Evolutionary conservation across 2,329 filamentous ascomycete genomes (phyloP).

Genomic region (Penicillium psychrosexuale): DNA sequence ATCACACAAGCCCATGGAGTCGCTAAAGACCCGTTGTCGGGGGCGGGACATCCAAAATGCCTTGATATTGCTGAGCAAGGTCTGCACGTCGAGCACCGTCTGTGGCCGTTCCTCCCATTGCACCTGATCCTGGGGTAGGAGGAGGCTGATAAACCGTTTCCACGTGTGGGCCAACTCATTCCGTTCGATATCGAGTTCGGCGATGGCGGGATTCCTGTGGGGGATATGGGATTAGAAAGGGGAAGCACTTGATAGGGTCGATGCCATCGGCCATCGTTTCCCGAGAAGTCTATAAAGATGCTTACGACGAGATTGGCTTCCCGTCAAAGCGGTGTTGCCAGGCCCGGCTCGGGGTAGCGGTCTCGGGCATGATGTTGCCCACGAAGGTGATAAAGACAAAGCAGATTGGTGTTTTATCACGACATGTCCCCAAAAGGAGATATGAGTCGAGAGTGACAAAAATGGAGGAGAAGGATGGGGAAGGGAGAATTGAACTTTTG

Average conservation of each 20-base stretch:
- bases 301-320: slow-evolving; percentile 31
- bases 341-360: slow-evolving; percentile 1
- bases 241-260: not conserved
- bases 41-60: slow-evolving; percentile 28
- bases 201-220: slow-evolving; percentile 29
- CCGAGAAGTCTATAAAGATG: not conserved
- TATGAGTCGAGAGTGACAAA: slow-evolving; percentile 10
- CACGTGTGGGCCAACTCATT: slow-evolving; percentile 38
- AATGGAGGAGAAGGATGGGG: slow-evolving; percentile 1
- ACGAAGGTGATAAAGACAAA: slow-evolving; percentile 2
- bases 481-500: slow-evolving; percentile 10
- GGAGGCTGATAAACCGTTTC: slow-evolving; percentile 33
- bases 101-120: slow-evolving; percentile 29
- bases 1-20: slow-evolving; percentile 27
- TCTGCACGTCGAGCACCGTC: slow-evolving; percentile 28
- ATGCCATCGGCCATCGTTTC: not conserved
- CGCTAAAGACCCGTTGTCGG: slow-evolving; percentile 26
- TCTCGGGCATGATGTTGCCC: slow-evolving; percentile 19
- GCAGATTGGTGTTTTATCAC: slow-evolving; percentile 4
- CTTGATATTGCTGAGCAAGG: slow-evolving; percentile 29
- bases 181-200: slow-evolving; percentile 38
- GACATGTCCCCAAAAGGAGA: slow-evolving; percentile 17
- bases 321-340: slow-evolving; percentile 32
- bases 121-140: slow-evolving; percentile 30
- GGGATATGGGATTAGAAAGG: not conserved